These are phyloP conservation scores for Pichia nanzhaoensis DNA, from an alignment of 805 yeast genomes.

Conservation along the genomic window DNA sequence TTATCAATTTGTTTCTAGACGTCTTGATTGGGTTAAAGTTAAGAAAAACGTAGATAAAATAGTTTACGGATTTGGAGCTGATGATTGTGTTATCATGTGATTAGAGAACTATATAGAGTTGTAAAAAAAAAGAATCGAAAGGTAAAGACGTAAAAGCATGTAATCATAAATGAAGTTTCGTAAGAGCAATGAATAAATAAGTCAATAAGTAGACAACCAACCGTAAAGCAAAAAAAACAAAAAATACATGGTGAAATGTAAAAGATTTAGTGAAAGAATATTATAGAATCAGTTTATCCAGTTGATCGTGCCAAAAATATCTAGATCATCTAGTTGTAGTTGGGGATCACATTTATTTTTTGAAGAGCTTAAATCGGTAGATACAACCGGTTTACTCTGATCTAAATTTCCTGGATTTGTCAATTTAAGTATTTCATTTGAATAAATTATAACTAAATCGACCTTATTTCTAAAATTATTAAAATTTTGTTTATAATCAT, in stretches of 20 bases:
- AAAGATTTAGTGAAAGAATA: too few species aligned
- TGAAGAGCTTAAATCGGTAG: not conserved
- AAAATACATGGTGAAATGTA: too few species aligned
- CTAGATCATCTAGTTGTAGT: not conserved
- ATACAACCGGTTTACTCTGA: too few species aligned
- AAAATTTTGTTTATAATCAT: not conserved
- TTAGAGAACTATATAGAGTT: not conserved
- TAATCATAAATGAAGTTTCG: not conserved
- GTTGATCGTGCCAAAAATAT: conserved; percentile 1
- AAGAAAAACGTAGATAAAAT: conserved; percentile 81
- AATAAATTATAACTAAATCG: conserved; percentile 9
- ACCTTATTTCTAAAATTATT: not conserved
- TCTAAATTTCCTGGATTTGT: not conserved
- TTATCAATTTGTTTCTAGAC: conserved; percentile 81
- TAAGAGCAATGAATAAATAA: not conserved
- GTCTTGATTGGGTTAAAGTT: conserved; percentile 80
- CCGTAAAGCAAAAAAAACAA: not conserved
- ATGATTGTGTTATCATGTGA: conserved; percentile 63
- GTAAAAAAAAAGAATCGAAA: not conserved
- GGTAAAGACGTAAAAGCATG: not conserved
- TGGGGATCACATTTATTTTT: not conserved
- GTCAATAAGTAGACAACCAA: not conserved
- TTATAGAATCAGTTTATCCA: not conserved
- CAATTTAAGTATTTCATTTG: conserved; percentile 5
- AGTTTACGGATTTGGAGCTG: conserved; percentile 85